These are phyloP conservation scores for Rosellinia necatrix DNA, from an alignment of 2,329 filamentous ascomycete species.

Conservation along the genomic window DNA sequence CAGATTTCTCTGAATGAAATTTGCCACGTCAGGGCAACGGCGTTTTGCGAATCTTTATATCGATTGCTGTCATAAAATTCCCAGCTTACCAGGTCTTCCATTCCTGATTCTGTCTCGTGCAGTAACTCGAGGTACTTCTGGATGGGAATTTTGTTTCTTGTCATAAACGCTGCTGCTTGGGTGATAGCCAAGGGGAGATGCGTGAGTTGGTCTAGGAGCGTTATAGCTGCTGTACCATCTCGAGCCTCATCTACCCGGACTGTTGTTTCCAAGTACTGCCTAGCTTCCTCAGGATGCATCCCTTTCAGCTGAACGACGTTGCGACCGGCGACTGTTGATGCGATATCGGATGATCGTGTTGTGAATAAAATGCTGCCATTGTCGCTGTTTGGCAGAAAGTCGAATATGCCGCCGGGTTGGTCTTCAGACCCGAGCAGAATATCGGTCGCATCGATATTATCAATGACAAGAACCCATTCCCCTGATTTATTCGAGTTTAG, in stretches of 20 bases:
- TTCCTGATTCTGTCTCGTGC: constrained; percentile 37
- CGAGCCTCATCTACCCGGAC: constrained; percentile 34
- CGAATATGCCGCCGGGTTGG: constrained; percentile 18
- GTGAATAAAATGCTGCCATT: constrained; percentile 45
- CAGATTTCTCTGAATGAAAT: constrained; percentile 39
- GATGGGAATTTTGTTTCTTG: constrained; percentile 32
- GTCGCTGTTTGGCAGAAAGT: constrained; percentile 42
- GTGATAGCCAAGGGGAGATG: constrained; percentile 49
- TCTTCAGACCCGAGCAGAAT: constrained; percentile 29
- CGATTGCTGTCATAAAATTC: constrained; percentile 42
- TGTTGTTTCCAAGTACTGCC: constrained; percentile 33
- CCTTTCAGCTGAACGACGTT: constrained; percentile 37
- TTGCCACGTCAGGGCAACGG: constrained; percentile 45
- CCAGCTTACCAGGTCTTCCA: constrained; percentile 39
- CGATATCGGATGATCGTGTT: constrained; percentile 41
- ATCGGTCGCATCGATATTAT: constrained; percentile 47
- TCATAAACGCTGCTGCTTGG: constrained; percentile 48
- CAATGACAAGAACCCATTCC: constrained; percentile 47
- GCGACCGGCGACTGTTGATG: constrained; percentile 32
- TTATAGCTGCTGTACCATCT: constrained; percentile 11
- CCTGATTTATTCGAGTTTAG: constrained; percentile 36
- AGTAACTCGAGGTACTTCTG: constrained; percentile 43
- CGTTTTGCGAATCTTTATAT: constrained; percentile 39
- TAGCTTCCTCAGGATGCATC: constrained; percentile 40
- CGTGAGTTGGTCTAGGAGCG: constrained; percentile 41